These are phyloP conservation scores for Antrodiella citrinella DNA, from an alignment of 768 basidiomycete species.

Conservation along the genomic window DNA sequence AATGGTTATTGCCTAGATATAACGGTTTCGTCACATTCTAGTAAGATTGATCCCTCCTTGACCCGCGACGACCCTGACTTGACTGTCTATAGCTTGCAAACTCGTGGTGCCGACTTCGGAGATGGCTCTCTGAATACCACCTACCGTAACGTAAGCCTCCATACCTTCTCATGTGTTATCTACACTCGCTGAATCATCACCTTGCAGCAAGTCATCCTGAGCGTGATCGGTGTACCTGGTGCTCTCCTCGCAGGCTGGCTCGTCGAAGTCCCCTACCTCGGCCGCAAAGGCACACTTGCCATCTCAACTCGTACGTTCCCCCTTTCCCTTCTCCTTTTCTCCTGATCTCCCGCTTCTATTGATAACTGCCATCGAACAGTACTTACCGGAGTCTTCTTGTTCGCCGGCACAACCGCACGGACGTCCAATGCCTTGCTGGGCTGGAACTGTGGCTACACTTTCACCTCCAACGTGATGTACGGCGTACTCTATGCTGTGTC, in stretches of 20 bases:
- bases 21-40: conserved; percentile 47
- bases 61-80: neutral
- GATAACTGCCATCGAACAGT: conserved; percentile 20
- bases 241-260: conserved; percentile 46
- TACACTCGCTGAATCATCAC: conserved; percentile 3
- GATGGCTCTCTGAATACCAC: conserved; percentile 64
- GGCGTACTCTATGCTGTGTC: conserved; percentile 34
- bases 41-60: conserved; percentile 23
- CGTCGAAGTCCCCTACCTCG: conserved; percentile 42
- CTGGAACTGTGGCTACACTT: conserved; percentile 53
- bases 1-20: conserved; percentile 25
- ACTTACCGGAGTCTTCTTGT: conserved; percentile 50
- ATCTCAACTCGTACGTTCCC: conserved; percentile 35
- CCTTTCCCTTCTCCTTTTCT: neutral
- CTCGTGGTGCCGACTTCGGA: conserved; percentile 61
- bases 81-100: conserved; percentile 38
- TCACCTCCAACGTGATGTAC: conserved; percentile 51
- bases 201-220: conserved; percentile 46
- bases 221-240: conserved; percentile 50
- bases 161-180: too few relatives aligned
- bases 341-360: conserved; percentile 7
- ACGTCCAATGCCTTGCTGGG: conserved; percentile 43
- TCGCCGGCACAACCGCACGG: conserved; percentile 47
- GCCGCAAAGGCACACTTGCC: conserved; percentile 45
- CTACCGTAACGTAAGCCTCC: conserved; percentile 53